Base-by-base conservation (phyloP, 1,139 yeast species). In the Kluyveromyces sp. region DNA sequence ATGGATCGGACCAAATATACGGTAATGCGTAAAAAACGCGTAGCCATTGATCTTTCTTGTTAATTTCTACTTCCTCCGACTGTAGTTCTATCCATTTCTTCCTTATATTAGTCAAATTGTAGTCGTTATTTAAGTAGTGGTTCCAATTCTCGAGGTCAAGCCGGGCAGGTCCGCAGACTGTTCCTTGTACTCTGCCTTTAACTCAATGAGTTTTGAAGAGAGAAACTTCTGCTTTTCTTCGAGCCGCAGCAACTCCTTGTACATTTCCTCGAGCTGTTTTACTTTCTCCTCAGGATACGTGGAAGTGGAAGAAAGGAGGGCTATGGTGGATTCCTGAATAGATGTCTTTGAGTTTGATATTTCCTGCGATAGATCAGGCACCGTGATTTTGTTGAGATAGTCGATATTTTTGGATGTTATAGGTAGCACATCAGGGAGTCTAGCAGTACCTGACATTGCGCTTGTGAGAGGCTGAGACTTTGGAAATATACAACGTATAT, bases 1-100 rank as follows among this genome's bases (percentile, higher is more conserved):
- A 54, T 7, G 66, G 66, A 46, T 61, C 63, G 1, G 49, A 45
- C 55, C 59, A 54, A 21, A 57, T 51, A 44, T 53, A 51, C 7
- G 61, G 63, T 27, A 61, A 43, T 4, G 59, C 50, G 21, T 43
- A 42, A 28, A 60, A 48, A 2, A 59, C 34, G 39, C 45, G 46
- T 3, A 45, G 34, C 21, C 48, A 43, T 10, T 43, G 46, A 38
- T 49, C 48, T 6, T 27, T 45, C 15, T 36, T 34, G n/a, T 5
- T 34, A 25, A 25, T 34, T 30, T 37, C 37, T 21, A 25, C 36
- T 27, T 39, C 43, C 34, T 39, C 32, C 34, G 26, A 30, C n/a
- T 34, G 34, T n/a, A 28, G 33, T 30, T 43, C 21, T 32, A 26
- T 41, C 45, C 27, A 34, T 34, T 38, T 36, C 34, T 26, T 38